phyloP scores from a whole-genome alignment of 305 asterid genomes.

The Solanum hybrid region DNA sequence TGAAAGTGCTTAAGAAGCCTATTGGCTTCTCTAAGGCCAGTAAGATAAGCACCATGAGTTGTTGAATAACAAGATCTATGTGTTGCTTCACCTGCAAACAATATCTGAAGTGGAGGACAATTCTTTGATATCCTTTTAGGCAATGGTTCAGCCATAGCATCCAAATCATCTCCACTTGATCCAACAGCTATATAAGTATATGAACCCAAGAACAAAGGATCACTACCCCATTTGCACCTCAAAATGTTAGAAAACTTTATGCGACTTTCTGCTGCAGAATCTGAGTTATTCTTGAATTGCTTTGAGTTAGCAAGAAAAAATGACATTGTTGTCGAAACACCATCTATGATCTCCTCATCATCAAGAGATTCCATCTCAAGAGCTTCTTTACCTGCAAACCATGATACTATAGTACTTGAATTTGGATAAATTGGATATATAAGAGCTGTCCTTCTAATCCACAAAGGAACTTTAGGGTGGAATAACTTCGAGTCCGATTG shows the following conservation, averaged over 20 bases:
- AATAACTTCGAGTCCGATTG: constrained; percentile 17
- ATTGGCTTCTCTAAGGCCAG: background rate
- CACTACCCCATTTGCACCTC: background rate
- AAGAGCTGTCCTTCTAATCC: constrained; percentile 70
- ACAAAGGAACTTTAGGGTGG: constrained; percentile 46
- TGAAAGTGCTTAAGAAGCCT: background rate
- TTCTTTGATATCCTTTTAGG: background rate
- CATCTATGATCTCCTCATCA: background rate
- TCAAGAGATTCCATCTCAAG: background rate
- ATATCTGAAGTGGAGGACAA: background rate
- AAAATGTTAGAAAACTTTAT: background rate
- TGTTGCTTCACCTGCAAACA: background rate
- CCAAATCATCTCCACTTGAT: background rate
- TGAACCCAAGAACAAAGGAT: background rate
- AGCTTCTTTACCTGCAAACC: background rate
- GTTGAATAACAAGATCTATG: background rate
- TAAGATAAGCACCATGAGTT: background rate
- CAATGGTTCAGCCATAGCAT: background rate
- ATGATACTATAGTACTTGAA: constrained; percentile 44
- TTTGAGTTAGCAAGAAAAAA: background rate
- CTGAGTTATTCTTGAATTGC: background rate
- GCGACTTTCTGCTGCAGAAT: background rate
- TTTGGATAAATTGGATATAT: constrained; percentile 47
- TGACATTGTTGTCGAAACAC: background rate
- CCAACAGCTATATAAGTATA: background rate